A percentile compares a stretch with the other conserved stretches of the same genome.
Conservation (phyloP, 2,329 filamentous ascomycete genomes). For the Calcarisporium arbuscula region DNA sequence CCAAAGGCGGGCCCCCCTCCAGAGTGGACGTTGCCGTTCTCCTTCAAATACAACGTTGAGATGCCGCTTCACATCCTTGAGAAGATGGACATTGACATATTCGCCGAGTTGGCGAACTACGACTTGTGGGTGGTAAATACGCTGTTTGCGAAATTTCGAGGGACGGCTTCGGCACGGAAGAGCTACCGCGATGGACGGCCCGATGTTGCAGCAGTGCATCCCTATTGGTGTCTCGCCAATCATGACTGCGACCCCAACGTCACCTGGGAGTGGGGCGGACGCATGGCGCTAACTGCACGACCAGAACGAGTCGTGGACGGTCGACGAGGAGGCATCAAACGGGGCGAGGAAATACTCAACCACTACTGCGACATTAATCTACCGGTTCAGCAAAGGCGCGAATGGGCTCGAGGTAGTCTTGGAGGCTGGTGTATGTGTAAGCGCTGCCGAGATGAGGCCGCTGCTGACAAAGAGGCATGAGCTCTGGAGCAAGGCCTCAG, state of each 20-base stretch:
- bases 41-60: conserved; percentile 69
- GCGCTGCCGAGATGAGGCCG: conserved; percentile 69
- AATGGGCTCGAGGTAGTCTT: conserved; percentile 82
- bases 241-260: conserved; percentile 96
- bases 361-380: conserved; percentile 89
- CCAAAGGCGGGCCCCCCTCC: conserved; percentile 51
- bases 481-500: too few relatives aligned
- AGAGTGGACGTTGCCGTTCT: conserved; percentile 67
- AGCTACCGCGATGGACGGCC: conserved; percentile 72
- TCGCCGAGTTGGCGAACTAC: conserved; percentile 48
- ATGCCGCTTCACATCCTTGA: conserved; percentile 71
- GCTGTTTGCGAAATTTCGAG: conserved; percentile 86
- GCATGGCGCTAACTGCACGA: conserved; percentile 64
- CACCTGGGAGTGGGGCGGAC: conserved; percentile 84
- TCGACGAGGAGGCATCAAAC: conserved; percentile 55
- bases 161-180: conserved; percentile 81
- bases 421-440: conserved; percentile 85
- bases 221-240: conserved; percentile 93
- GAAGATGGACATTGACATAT: conserved; percentile 80
- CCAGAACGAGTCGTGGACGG: conserved; percentile 49
- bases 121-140: conserved; percentile 87
- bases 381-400: conserved; percentile 71
- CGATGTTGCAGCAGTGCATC: conserved; percentile 88
- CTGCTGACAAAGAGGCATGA: conserved; percentile 10
- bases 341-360: conserved; percentile 80